These are phyloP conservation scores for Gaertneriomyces sp. DNA, from an alignment of 192 early-diverging fungal genomes.

Conservation along the genomic window DNA sequence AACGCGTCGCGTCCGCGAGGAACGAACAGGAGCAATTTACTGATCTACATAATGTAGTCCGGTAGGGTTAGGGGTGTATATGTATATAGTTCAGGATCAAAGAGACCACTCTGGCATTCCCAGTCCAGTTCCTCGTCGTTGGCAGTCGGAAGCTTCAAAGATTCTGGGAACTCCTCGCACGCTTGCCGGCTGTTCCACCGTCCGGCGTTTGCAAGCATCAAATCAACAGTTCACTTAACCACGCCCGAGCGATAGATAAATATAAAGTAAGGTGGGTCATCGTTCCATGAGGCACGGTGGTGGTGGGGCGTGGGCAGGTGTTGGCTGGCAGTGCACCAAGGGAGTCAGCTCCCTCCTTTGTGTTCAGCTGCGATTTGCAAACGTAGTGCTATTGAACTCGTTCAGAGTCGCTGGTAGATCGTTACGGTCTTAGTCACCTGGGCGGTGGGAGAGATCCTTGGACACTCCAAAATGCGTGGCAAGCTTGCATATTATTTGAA, in stretches of 20 bases:
- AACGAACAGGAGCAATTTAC: too few species aligned
- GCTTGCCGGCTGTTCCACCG: conserved; percentile 1
- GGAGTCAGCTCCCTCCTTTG: conserved; percentile 3
- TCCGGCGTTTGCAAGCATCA: too few species aligned
- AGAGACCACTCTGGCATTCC: too few species aligned
- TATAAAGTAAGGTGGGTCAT: conserved; percentile 4
- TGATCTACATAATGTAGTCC: too few species aligned
- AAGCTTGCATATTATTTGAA: too few species aligned
- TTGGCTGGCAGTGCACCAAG: neutral
- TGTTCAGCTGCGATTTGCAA: conserved; percentile 2
- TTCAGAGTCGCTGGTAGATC: conserved; percentile 7
- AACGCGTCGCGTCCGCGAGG: too few species aligned
- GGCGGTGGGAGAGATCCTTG: conserved; percentile 5
- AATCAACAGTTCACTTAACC: too few species aligned
- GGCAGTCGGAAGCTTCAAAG: conserved; percentile 5
- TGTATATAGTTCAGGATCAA: too few species aligned
- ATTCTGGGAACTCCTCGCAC: conserved; percentile 3
- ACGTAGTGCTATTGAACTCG: conserved; percentile 1
- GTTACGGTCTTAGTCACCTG: conserved; percentile 7
- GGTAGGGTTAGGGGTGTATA: too few species aligned
- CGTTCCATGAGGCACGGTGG: neutral
- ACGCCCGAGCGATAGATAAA: conserved; percentile 2
- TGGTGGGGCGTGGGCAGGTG: neutral
- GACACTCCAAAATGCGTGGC: neutral
- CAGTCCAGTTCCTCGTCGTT: too few species aligned